These are phyloP conservation scores for Lentinula sp. DNA, from an alignment of 768 basidiomycete species.

Conservation along the genomic window DNA sequence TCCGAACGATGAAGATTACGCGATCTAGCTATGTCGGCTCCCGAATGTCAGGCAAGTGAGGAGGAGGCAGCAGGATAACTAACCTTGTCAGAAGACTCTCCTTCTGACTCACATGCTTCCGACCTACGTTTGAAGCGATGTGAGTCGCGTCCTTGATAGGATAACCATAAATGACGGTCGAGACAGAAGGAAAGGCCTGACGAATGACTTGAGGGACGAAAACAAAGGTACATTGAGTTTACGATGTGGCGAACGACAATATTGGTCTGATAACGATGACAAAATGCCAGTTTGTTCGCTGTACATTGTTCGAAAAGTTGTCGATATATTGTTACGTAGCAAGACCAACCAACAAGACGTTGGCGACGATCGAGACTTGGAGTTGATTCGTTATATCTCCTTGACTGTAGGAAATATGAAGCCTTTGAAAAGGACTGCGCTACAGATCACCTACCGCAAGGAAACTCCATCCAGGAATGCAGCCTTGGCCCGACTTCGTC, in stretches of 20 bases:
- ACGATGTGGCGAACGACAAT: constrained; percentile 64
- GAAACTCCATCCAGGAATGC: constrained; percentile 52
- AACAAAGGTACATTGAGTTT: constrained; percentile 14
- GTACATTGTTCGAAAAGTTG: constrained; percentile 65
- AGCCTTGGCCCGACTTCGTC: constrained; percentile 12
- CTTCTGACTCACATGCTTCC: constrained; percentile 52
- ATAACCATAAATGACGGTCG: constrained; percentile 76
- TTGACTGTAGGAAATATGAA: constrained; percentile 37
- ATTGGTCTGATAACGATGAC: constrained; percentile 48
- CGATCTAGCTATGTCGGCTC: constrained; percentile 47
- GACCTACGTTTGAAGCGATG: constrained; percentile 55
- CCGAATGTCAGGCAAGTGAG: neutral
- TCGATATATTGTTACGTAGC: constrained; percentile 23
- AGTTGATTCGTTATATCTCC: constrained; percentile 69
- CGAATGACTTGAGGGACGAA: neutral
- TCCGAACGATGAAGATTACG: constrained; percentile 73
- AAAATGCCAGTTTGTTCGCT: constrained; percentile 49
- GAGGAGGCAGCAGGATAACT: neutral
- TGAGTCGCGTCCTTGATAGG: constrained; percentile 68
- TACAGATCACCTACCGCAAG: constrained; percentile 47
- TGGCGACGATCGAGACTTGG: constrained; percentile 70
- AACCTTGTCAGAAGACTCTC: constrained; percentile 39
- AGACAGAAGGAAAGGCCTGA: constrained; percentile 78
- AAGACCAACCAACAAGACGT: constrained; percentile 55
- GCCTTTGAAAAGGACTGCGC: neutral